Evolutionary conservation across 805 yeast genomes (phyloP), one percentile per base, ranked within the genome.

Genomic region (Nakazawaea laoshanensis): DNA sequence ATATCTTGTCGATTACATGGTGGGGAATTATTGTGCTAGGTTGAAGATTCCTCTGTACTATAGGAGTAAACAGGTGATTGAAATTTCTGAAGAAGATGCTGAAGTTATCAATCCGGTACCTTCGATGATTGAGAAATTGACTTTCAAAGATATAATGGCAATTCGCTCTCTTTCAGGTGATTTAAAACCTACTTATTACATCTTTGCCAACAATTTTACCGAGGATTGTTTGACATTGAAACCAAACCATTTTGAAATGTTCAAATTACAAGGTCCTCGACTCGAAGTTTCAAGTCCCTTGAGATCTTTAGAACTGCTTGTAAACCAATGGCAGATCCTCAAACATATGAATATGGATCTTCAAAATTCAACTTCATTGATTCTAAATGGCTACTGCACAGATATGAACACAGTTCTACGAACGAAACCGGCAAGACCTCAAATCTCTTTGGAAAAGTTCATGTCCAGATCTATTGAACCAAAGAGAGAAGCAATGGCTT

Each of bases 1-100:
- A n/a, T n/a, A n/a, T n/a, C n/a, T 61, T 27, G 48, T 45, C 1
- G 55, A 56, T 7, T 41, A 47, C 8, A 23, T 56, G 22, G 44
- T 49, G 1, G 40, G 59, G 0, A 39, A 32, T 6, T 62, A 40
- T 29, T 49, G 59, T 26, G 13, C 8, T 11, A 23, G n/a, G 20
- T 32, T 41, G 19, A 22, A 32, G 3, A 41, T 52, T 17, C 52
- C 55, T 4, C 43, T 47, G 3, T 27, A 30, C 14, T 31, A 27
- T 19, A 29, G 19, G 10, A 22, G 27, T 3, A 31, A 31, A 27
- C 22, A 12, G 3, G 17, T 25, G 4, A 3, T 30, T n/a, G n/a
- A n/a, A n/a, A n/a, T n/a, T n/a, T n/a, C n/a, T n/a, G n/a, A n/a
- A n/a, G n/a, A n/a, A n/a, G n/a, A n/a, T n/a, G n/a, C n/a, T n/a